Evolutionary conservation across 2,329 filamentous ascomycete genomes (phyloP), one percentile per base, ranked within the genome.

Genomic region (Fusarium miscanthi): DNA sequence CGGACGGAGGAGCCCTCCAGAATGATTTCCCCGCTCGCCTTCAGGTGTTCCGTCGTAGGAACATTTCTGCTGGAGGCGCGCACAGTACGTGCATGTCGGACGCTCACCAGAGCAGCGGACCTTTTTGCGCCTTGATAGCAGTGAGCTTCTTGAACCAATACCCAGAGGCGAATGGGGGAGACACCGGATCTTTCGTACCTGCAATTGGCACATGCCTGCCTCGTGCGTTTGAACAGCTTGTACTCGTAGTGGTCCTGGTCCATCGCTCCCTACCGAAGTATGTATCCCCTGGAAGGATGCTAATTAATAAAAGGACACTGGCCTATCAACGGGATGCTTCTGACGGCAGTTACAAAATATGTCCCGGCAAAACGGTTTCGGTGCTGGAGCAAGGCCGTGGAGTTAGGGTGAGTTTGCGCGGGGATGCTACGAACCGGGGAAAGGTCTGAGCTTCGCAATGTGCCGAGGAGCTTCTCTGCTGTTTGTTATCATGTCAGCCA

Each of bases 41-140:
- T 33, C 33, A 7, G 16, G 30, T 49, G 30, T 3, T 49, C 23
- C 46, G 13, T 49, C 46, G 21, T 49, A 49, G 30, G 3, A 19
- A 30, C 46, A 49, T 33, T 19, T 11, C 46, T 49, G 30, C 11
- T 21, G 10, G 10, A 33, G 46, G 16, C n/a, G 46, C 19, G 46
- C n/a, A n/a, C 46, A 49, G 30, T 49, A 33, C 19, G 30, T 49
- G 30, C 46, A 49, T 49, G 16, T 49, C 16, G 46, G 46, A 33
- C 30, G 46, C 0, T 49, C 46, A 9, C 30, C n/a, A 33, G 30
- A 49, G n/a, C 46, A 49, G 8, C 46, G 30, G n/a, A 49, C 30
- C 30, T 49, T 49, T 23, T 49, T 49, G 11, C 46, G 46, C 30
- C 46, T 49, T 9, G 14, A 49, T 23, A 2, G 33, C 6, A 9